Conservation (phyloP, 2,329 filamentous ascomycete species). For the Colletotrichum tofieldiae region DNA sequence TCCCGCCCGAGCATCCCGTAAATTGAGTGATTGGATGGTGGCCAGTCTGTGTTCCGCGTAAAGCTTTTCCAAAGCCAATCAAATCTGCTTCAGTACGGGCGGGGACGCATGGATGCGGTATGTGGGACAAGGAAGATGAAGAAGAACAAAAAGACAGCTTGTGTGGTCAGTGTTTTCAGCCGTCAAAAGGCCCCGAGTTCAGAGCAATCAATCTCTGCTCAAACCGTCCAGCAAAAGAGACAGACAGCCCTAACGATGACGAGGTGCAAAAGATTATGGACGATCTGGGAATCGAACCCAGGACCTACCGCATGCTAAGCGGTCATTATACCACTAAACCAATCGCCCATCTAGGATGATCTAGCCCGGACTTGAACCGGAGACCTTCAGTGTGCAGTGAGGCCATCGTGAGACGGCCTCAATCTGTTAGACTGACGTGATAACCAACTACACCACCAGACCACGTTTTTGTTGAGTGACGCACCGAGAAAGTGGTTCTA, state of each 20-base stretch:
- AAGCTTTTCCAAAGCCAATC: neutral
- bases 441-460: constrained; percentile 60
- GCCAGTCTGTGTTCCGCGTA: neutral
- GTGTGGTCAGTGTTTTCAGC: too few species aligned
- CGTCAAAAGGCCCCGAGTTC: neutral
- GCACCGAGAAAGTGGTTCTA: neutral
- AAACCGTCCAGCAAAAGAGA: neutral
- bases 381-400: constrained; percentile 39
- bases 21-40: constrained; percentile 16
- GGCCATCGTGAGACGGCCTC: neutral
- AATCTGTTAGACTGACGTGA: constrained; percentile 63
- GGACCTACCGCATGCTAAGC: constrained; percentile 43
- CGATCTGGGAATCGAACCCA: constrained; percentile 43
- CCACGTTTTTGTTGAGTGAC: constrained; percentile 49
- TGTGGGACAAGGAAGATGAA: too few species aligned
- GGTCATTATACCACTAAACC: constrained; percentile 43
- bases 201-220: neutral
- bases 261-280: constrained; percentile 11
- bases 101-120: neutral
- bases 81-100: neutral
- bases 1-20: constrained; percentile 7
- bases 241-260: too few species aligned
- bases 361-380: constrained; percentile 43
- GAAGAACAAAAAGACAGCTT: too few species aligned
- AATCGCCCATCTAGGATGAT: constrained; percentile 26